Evolutionary conservation across 2,329 filamentous ascomycete species (phyloP), one percentile per base, ranked within the genome.

Genomic region (Gnomoniopsis smithogilvyi): DNA sequence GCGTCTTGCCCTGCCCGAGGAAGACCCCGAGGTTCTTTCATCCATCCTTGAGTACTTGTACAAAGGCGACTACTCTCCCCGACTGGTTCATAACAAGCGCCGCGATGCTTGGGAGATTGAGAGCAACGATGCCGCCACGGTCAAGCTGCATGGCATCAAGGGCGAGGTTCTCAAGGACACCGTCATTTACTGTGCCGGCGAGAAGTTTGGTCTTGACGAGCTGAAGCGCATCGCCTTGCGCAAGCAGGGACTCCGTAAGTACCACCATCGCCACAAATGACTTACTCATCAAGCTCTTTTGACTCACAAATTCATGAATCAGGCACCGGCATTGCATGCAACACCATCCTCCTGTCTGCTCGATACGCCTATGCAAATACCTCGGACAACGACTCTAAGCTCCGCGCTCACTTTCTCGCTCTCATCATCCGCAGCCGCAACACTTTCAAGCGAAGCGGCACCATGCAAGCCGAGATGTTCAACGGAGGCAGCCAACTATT

Each of bases 391-490:
- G 93, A 96, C 78, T 94, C 90, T 17, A 92, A 93, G 74, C 81
- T 96, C 56, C 84, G 93, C 61, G 92, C 92, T n/a, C 92, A 96
- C 74, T 97, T 96, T 67, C 86, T 96, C 45, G 91, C 92, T 19
- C 85, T 96, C 70, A 96, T 96, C 74, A 96, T 96, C 71, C 87
- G 92, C 65, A 91, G 89, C 67, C 85, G 92, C 65, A 84, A 84
- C 70, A 96, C 91, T 2, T 96, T 97, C 76, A 96, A 96, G 80
- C 84, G 92, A 58, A 96, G 92, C 74, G 92, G 92, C 55, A 96
- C 92, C 6, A 96, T 96, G 92, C 93, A 96, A 76, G 84, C 91
- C 66, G 92, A 96, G 77, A 96, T 97, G 92, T 90, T 90, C 73
- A 84, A 86, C 62, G 93, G 93, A 24, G 91, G 91, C 56, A 90